Conservation (phyloP, 2,329 filamentous ascomycete genomes). For the Clonostachys byssicola region DNA sequence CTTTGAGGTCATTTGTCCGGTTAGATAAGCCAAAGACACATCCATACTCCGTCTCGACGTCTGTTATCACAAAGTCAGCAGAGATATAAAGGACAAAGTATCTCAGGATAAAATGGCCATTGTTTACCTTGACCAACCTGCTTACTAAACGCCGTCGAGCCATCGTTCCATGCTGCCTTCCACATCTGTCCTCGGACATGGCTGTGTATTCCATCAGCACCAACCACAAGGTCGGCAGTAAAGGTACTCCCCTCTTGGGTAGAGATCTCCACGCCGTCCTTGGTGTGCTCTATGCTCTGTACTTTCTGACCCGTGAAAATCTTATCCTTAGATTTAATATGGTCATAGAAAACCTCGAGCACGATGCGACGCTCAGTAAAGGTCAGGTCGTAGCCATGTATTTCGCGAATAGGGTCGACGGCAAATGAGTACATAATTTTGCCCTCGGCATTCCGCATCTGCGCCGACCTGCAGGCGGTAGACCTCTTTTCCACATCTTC, state of each 20-base stretch:
- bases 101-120: too few relatives aligned
- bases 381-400: background rate
- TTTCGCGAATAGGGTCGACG: background rate
- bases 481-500: background rate
- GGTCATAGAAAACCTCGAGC: background rate
- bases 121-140: background rate
- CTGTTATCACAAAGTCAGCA: constrained; percentile 2
- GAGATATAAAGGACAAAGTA: too few relatives aligned
- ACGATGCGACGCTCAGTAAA: background rate
- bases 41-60: constrained; percentile 15
- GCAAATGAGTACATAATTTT: background rate
- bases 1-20: constrained; percentile 10
- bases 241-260: background rate
- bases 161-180: background rate
- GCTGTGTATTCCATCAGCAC: constrained; percentile 1
- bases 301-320: background rate
- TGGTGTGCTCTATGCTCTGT: background rate
- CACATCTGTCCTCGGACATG: background rate
- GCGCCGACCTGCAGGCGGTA: background rate
- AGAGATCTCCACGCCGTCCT: background rate
- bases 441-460: background rate
- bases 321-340: background rate
- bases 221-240: constrained; percentile 1
- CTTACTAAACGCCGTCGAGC: background rate
- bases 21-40: constrained; percentile 32